These are phyloP conservation scores for Eimeria falciformis DNA, from an alignment of 169 alveolate species.

Conservation along the genomic window DNA sequence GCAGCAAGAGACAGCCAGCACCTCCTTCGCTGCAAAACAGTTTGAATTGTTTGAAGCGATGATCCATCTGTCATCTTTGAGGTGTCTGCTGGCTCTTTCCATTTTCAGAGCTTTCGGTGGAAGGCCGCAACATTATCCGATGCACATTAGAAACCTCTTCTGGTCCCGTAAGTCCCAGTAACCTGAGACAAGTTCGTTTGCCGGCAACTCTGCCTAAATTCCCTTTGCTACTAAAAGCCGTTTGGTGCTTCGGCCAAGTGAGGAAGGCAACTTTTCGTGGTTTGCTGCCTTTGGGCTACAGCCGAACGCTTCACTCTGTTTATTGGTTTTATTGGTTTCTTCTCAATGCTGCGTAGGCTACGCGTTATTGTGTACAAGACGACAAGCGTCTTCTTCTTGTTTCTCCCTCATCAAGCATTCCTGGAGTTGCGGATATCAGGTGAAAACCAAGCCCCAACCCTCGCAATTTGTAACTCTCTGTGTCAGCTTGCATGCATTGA, in stretches of 20 bases:
- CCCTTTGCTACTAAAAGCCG: too few relatives aligned
- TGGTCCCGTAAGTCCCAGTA: conserved; percentile 36
- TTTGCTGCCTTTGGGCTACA: too few relatives aligned
- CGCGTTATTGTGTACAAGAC: conserved; percentile 64
- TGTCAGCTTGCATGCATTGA: not conserved
- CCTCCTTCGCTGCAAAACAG: too few relatives aligned
- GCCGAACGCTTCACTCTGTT: too few relatives aligned
- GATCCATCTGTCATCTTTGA: not conserved
- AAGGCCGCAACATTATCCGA: conserved; percentile 62
- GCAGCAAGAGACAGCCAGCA: too few relatives aligned
- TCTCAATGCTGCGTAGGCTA: conserved; percentile 37
- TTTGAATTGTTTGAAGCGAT: not conserved
- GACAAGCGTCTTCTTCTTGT: conserved; percentile 44
- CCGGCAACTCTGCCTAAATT: not conserved
- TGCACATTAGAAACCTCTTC: conserved; percentile 57
- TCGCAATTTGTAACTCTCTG: not conserved
- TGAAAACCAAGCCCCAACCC: not conserved
- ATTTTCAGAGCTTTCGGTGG: conserved; percentile 37
- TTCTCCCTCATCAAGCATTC: conserved; percentile 17
- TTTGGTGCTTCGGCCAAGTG: not conserved
- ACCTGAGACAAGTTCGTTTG: too few relatives aligned
- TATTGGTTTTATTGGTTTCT: too few relatives aligned
- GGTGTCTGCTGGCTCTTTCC: not conserved
- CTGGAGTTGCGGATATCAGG: conserved; percentile 58
- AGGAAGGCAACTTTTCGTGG: too few relatives aligned